Percentiles rank a stretch among this genome's conserved stretches.
Evolutionary conservation across 164 flowering plant genomes (phyloP).

Genomic region (Chimonanthus praecox): DNA sequence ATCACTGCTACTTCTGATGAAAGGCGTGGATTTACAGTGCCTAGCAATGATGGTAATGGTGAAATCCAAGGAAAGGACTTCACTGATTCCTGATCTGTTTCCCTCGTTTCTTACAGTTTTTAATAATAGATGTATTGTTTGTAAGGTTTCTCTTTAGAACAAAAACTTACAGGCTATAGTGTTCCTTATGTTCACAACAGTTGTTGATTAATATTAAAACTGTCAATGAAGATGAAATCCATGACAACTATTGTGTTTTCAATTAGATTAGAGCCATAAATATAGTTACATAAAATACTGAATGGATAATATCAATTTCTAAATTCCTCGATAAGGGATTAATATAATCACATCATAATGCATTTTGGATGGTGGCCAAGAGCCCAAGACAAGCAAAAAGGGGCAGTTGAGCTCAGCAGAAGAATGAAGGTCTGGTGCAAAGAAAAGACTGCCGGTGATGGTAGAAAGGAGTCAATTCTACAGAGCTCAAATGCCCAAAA

Average conservation of each 20-base stretch:
- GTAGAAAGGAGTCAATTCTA: too few species aligned
- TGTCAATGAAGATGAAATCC: background rate
- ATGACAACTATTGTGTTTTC: too few species aligned
- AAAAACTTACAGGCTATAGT: background rate
- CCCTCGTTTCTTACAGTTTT: background rate
- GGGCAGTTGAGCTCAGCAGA: too few species aligned
- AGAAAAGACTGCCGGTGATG: too few species aligned
- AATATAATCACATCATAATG: too few species aligned
- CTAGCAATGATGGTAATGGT: constrained; percentile 26
- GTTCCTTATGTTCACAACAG: background rate
- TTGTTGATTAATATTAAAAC: background rate
- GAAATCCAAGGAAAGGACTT: constrained; percentile 22
- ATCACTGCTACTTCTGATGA: constrained; percentile 82
- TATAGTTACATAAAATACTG: too few species aligned
- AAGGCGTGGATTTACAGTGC: constrained; percentile 48
- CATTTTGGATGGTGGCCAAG: too few species aligned
- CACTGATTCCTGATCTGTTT: constrained; percentile 3
- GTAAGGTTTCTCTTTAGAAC: background rate
- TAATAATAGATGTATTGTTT: background rate
- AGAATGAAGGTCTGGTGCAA: too few species aligned
- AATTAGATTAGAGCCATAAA: too few species aligned
- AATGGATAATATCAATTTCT: too few species aligned
- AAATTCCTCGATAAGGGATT: too few species aligned
- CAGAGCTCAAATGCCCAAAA: too few species aligned
- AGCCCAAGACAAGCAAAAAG: background rate